A percentile compares a stretch with the other conserved stretches of the same genome.
These are phyloP conservation scores for Ustilago shanxiensis DNA, from an alignment of 1,284 basidiomycete genomes.

Conservation along the genomic window DNA sequence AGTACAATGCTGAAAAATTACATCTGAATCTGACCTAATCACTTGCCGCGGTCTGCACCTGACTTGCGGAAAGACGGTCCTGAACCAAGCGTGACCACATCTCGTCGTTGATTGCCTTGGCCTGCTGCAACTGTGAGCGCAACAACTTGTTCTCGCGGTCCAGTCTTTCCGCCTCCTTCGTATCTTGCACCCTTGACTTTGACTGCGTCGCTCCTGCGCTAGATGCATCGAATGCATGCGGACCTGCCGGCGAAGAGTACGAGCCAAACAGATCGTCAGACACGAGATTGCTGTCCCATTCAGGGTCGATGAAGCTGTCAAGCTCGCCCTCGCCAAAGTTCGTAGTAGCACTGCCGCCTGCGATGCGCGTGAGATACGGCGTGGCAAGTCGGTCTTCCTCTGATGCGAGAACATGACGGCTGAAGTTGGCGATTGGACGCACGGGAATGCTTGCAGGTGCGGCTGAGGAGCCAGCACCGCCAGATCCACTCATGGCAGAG, in stretches of 20 bases:
- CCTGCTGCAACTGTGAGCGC: conserved; percentile 54
- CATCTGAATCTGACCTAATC: conserved; percentile 8
- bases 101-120: conserved; percentile 61
- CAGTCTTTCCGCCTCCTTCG: conserved; percentile 20
- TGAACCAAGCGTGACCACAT: conserved; percentile 59
- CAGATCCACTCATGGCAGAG: conserved; percentile 21
- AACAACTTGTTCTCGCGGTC: conserved; percentile 38
- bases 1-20: conserved; percentile 3
- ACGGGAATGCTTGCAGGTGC: conserved; percentile 30
- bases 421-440: conserved; percentile 40
- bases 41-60: conserved; percentile 19
- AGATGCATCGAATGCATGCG: background rate
- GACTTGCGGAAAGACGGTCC: conserved; percentile 28
- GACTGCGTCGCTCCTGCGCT: background rate
- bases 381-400: conserved; percentile 39
- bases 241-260: background rate
- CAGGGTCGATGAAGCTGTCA: conserved; percentile 40
- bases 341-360: conserved; percentile 8
- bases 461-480: conserved; percentile 20
- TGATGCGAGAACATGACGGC: conserved; percentile 28
- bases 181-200: conserved; percentile 6
- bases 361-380: conserved; percentile 41
- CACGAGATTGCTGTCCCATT: conserved; percentile 42
- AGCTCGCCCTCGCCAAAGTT: conserved; percentile 11
- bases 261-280: conserved; percentile 17